These are phyloP conservation scores for Talaromyces liani DNA, from an alignment of 495 filamentous ascomycete genomes.

Conservation along the genomic window DNA sequence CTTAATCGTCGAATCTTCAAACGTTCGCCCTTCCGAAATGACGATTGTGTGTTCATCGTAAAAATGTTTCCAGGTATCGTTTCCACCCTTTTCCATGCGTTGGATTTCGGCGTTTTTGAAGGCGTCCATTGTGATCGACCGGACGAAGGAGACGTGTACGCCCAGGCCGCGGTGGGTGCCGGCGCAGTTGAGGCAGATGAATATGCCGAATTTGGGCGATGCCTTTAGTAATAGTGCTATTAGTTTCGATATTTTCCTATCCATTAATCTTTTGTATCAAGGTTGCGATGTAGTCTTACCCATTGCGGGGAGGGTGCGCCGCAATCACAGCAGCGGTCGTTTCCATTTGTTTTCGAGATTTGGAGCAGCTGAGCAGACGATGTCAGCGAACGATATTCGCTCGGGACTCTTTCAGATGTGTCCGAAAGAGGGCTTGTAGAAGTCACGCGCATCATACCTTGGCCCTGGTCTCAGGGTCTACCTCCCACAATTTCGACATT, in stretches of 20 bases:
- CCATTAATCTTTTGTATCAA: background rate
- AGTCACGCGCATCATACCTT: conserved; percentile 53
- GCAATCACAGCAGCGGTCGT: conserved; percentile 90
- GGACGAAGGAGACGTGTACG: conserved; percentile 97
- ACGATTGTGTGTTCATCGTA: conserved; percentile 67
- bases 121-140: conserved; percentile 93
- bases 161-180: conserved; percentile 91
- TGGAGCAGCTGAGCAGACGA: conserved; percentile 57
- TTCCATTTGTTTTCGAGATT: conserved; percentile 80
- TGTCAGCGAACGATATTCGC: background rate
- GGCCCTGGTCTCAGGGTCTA: conserved; percentile 88
- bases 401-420: background rate
- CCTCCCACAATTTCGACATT: conserved; percentile 83
- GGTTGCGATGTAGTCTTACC: conserved; percentile 28
- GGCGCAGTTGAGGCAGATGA: conserved; percentile 94
- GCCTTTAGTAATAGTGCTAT: conserved; percentile 30
- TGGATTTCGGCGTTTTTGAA: conserved; percentile 84
- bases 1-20: conserved; percentile 69
- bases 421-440: background rate
- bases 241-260: background rate
- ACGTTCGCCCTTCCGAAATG: conserved; percentile 47
- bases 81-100: conserved; percentile 82
- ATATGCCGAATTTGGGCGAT: conserved; percentile 73
- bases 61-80: conserved; percentile 76
- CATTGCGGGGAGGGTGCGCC: conserved; percentile 93